Evolutionary conservation across 2,329 filamentous ascomycete genomes (phyloP), one percentile per base, ranked within the genome.

Genomic region (Diaporthe sp.): DNA sequence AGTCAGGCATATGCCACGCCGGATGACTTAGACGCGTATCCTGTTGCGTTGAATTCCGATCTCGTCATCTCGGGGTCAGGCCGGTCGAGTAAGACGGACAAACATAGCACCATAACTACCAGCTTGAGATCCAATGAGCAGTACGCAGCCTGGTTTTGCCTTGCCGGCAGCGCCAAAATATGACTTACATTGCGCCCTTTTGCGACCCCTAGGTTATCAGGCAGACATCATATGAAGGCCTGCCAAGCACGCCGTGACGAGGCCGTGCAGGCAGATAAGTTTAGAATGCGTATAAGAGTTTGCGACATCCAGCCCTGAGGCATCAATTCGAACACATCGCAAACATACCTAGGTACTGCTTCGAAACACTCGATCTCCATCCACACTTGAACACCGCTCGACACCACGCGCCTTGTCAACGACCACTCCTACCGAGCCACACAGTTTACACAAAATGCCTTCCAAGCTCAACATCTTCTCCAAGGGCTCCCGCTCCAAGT

Each of bases 381-480:
- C 9, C 46, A 25, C 2, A 13, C 13, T 37, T 34, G 7, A 28
- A 42, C 31, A 42, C 10, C 8, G 1, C 13, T 42, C 17, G 15
- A 55, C 37, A 19, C 49, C 9, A 51, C 37, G 0, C 28, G 22
- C 34, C 19, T 42, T 34, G 10, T 49, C 46, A 5, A 15, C 49
- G 15, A 55, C 65, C 9, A 22, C 46, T 31, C 17, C 7, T 25
- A 51, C 10, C 51, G 42, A 28, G 2, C 22, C 34, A 55, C 44
- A 34, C 8, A 34, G 34, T 34, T 34, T 8, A 42, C 12, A 19
- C 10, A 22, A 55, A 25, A 51, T 76, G 75, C 34, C 62, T 10
- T 75, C 74, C 62, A 73, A 60, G 28, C 46, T 76, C 75, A 76
- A 73, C 42, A 61, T 71, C 44, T 61, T 75, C 19, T 71, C 70